Base-by-base conservation (phyloP, 1,284 basidiomycete species). In the Anthracocystis panici-leucophaei region DNA sequence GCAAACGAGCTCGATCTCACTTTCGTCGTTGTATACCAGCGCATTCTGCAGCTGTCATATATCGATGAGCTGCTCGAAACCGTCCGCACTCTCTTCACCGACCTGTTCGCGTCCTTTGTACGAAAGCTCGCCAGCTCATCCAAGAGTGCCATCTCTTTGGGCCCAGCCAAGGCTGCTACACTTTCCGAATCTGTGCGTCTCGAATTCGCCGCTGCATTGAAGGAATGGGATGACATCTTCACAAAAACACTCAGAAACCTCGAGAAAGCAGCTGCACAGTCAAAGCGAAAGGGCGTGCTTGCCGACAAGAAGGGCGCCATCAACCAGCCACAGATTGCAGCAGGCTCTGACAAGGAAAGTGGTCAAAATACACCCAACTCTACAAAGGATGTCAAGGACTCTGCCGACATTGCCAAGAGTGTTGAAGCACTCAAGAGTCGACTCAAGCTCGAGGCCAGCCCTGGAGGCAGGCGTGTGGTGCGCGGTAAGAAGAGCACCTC, bases 21-120 rank as follows among this genome's bases (percentile, higher is more conserved):
- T 40, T 84, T 84, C 60, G 75, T 84, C 40, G 83, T 81, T 57
- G 94, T 95, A 54, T 97, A 97, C 87, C 96, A 98, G 83, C 92
- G 96, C 49, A 95, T 99, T 68, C 89, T 99, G 16, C 95, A 97
- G 75, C 89, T 99, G 25, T 91, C 93, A 10, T 99, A 99, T 84
- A 92, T 98, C 62, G 93, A 96, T 0, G 91, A 94, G 50, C 90
- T 99, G 7, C 74, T 85, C 44, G 75, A 73, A 14, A 57, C 65
- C 4, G 73, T 83, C 25, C 70, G 77, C 35, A 65, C 59, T 7
- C 66, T 71, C 20, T 85, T 85, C 63, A 67, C 72, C n/a, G 54
- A 79, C 21, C 78, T 78, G 25, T 83, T 82, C 48, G 57, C 65
- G 3, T 59, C 75, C 20, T 75, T 85, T 40, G 68, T 81, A 23